Evolutionary conservation across 2,329 filamentous ascomycete genomes (phyloP).

Genomic region (Lizonia empirigonia): DNA sequence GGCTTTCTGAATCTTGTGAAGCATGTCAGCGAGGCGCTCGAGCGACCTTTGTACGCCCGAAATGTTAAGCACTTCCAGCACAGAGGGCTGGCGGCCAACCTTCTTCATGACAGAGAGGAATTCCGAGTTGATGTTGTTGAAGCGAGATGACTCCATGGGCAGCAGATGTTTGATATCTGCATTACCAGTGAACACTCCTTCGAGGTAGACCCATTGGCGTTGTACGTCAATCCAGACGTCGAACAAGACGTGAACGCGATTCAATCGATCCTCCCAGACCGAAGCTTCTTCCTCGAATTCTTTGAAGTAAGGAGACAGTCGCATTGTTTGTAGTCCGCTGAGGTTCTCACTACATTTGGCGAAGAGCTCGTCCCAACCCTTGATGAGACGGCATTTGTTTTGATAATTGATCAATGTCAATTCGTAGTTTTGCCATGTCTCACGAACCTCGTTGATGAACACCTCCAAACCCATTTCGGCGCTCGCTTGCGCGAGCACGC

Average conservation of each 20-base stretch:
- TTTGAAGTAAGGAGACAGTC: slow-evolving; percentile 98
- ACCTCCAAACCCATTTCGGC: slow-evolving; percentile 98
- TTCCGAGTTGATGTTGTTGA: slow-evolving; percentile 99
- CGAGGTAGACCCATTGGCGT: slow-evolving; percentile 98
- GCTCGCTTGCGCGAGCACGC: slow-evolving; percentile 93
- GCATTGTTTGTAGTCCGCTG: slow-evolving; percentile 97
- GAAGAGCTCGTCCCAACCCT: slow-evolving; percentile 97
- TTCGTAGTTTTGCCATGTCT: slow-evolving; percentile 94
- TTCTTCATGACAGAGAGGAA: slow-evolving; percentile 99
- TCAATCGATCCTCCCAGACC: slow-evolving; percentile 97
- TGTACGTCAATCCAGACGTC: slow-evolving; percentile 99
- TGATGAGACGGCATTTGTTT: slow-evolving; percentile 95
- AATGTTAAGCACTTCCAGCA: slow-evolving; percentile 94
- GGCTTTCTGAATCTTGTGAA: slow-evolving; percentile 99
- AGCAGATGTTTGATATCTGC: slow-evolving; percentile 98
- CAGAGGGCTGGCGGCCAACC: slow-evolving; percentile 93
- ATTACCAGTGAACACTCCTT: slow-evolving; percentile 98
- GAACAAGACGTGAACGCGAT: slow-evolving; percentile 94
- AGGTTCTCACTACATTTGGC: slow-evolving; percentile 98
- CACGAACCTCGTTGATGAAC: slow-evolving; percentile 93
- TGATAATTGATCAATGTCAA: slow-evolving; percentile 96
- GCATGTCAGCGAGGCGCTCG: slow-evolving; percentile 90
- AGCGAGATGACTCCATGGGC: slow-evolving; percentile 93
- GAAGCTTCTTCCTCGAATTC: slow-evolving; percentile 98
- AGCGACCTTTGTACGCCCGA: slow-evolving; percentile 94